These are phyloP conservation scores for Mucor indicus DNA, from an alignment of 371 early-diverging fungal genomes.

Conservation along the genomic window DNA sequence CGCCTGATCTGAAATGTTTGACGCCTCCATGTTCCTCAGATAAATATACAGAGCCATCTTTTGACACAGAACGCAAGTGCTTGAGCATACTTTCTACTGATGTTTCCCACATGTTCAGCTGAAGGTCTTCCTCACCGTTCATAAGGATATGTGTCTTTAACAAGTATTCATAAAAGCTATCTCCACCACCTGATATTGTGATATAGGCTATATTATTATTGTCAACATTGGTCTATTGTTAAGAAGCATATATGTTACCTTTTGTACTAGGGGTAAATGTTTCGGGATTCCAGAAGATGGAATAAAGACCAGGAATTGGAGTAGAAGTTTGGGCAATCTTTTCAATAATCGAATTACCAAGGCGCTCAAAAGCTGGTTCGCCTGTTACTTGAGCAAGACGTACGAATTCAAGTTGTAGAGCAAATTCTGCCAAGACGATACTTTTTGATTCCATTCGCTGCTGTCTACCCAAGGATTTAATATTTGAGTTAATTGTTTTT, in stretches of 20 bases:
- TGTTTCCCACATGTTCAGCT: conserved; percentile 38
- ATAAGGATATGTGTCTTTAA: conserved; percentile 66
- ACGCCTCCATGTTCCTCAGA: conserved; percentile 27
- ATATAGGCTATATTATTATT: conserved; percentile 33
- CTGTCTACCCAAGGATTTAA: not conserved
- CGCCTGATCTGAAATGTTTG: conserved; percentile 33
- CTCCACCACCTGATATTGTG: conserved; percentile 65
- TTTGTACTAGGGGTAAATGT: conserved; percentile 45
- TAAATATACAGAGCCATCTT: conserved; percentile 30
- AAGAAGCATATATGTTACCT: not conserved
- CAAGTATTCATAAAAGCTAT: conserved; percentile 89
- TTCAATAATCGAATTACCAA: conserved; percentile 65
- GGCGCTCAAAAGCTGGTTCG: not conserved
- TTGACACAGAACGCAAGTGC: conserved; percentile 38
- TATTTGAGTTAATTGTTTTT: no score
- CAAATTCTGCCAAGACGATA: not conserved
- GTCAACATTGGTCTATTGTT: not conserved
- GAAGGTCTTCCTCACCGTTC: conserved; percentile 47
- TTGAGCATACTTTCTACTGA: conserved; percentile 43
- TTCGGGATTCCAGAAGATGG: conserved; percentile 48
- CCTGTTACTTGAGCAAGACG: not conserved
- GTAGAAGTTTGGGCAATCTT: conserved; percentile 46
- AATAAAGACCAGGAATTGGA: conserved; percentile 70
- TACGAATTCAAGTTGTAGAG: not conserved
- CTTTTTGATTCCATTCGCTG: not conserved